These are phyloP conservation scores for Kluyveromyces sp. DNA, from an alignment of 1,139 yeast species.

Conservation along the genomic window DNA sequence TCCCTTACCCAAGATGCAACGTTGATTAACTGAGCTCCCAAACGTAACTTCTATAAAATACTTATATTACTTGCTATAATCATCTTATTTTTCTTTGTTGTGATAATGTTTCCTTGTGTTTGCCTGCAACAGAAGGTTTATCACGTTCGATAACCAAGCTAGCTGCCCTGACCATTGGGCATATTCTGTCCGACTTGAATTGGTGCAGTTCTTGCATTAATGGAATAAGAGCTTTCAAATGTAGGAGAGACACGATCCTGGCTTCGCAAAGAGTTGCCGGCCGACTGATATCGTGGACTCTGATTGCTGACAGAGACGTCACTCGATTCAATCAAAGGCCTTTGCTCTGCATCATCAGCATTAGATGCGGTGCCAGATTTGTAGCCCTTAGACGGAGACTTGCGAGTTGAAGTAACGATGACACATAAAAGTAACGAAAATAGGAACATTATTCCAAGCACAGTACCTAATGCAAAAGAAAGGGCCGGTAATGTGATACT, in stretches of 20 bases:
- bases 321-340: not conserved
- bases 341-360: not conserved
- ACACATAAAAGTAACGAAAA: slow-evolving; percentile 34
- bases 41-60: too few species aligned
- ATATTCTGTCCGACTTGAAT: slow-evolving; percentile 1
- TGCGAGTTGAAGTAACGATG: slow-evolving; percentile 6
- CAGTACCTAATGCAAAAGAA: slow-evolving; percentile 59
- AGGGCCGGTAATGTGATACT: slow-evolving; percentile 58
- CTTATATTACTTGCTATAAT: too few species aligned
- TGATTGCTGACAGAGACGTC: not conserved
- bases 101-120: too few species aligned
- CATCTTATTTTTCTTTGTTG: too few species aligned
- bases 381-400: not conserved
- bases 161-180: not conserved
- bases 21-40: too few species aligned
- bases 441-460: slow-evolving; percentile 43
- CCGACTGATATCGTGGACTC: not conserved
- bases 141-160: not conserved
- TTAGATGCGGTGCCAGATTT: not conserved
- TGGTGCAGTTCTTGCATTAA: slow-evolving; percentile 5
- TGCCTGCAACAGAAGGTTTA: slow-evolving; percentile 2
- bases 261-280: not conserved
- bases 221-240: slow-evolving; percentile 8
- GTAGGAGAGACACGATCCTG: not conserved
- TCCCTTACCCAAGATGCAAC: too few species aligned